Percentiles rank a stretch among this genome's conserved stretches.
phyloP scores from a whole-genome alignment of 805 yeast species.

The Wickerhamiella bombiphila region DNA sequence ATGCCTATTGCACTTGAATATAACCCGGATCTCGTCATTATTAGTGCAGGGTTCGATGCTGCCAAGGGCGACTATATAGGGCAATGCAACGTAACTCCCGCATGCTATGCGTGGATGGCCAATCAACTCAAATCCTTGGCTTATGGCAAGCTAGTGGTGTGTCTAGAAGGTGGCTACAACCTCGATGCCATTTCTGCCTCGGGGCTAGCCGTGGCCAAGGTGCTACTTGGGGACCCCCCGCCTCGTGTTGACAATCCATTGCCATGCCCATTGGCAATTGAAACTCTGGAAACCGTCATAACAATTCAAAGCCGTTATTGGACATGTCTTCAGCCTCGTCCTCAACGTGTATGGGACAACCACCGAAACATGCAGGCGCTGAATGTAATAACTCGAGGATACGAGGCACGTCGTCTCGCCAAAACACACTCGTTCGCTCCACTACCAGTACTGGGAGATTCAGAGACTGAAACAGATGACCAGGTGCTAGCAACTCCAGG shows the following conservation, averaged over 20 bases:
- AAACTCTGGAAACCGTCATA: conserved; percentile 67
- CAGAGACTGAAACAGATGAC: conserved; percentile 30
- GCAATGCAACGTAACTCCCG: conserved; percentile 88
- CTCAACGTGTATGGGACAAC: conserved; percentile 1
- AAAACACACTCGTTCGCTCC: conserved; percentile 43
- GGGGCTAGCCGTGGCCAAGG: conserved; percentile 85
- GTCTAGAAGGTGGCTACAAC: conserved; percentile 93
- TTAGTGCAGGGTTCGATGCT: conserved; percentile 95
- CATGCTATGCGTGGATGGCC: conserved; percentile 94
- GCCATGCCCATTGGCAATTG: conserved; percentile 66
- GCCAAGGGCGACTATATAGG: conserved; percentile 98
- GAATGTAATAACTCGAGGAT: conserved; percentile 45
- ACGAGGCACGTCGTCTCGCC: conserved; percentile 43
- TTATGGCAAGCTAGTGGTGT: conserved; percentile 74
- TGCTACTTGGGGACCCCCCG: conserved; percentile 89
- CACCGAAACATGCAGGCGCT: conserved; percentile 3
- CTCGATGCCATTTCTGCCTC: conserved; percentile 79
- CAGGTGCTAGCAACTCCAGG: conserved; percentile 59
- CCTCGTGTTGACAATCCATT: conserved; percentile 44
- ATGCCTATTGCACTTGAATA: conserved; percentile 83
- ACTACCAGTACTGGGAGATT: conserved; percentile 43
- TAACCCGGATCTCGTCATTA: conserved; percentile 81
- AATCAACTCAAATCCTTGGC: conserved; percentile 80
- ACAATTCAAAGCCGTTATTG: conserved; percentile 73
- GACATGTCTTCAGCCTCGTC: conserved; percentile 47